These are phyloP conservation scores for Penicillium angulare DNA, from an alignment of 495 filamentous ascomycete species.

Conservation along the genomic window DNA sequence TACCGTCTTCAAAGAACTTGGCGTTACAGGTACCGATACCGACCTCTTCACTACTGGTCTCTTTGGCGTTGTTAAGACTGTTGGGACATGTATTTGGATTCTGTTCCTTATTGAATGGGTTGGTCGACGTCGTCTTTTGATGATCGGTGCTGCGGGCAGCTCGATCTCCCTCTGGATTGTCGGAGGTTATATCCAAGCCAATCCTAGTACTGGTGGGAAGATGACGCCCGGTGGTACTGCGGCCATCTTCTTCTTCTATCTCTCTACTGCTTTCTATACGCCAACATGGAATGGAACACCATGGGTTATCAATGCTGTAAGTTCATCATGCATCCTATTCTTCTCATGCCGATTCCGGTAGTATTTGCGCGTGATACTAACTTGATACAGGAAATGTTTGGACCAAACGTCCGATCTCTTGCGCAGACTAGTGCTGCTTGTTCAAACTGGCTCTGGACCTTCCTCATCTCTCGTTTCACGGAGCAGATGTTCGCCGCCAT, in stretches of 20 bases:
- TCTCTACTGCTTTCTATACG: conserved; percentile 78
- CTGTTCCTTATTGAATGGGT: conserved; percentile 69
- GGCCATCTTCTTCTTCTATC: conserved; percentile 76
- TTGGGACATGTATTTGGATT: conserved; percentile 61
- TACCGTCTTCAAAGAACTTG: conserved; percentile 58
- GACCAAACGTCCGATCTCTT: conserved; percentile 59
- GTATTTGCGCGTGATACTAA: no score
- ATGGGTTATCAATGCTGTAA: conserved; percentile 58
- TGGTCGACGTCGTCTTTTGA: conserved; percentile 64
- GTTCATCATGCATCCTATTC: neutral
- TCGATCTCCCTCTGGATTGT: conserved; percentile 74
- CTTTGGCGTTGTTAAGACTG: conserved; percentile 55
- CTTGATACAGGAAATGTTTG: conserved; percentile 56
- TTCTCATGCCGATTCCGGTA: neutral
- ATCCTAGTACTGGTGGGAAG: conserved; percentile 29
- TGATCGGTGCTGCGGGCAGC: conserved; percentile 69
- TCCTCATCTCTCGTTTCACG: conserved; percentile 67
- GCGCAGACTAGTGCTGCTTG: conserved; percentile 64
- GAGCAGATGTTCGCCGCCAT: conserved; percentile 70
- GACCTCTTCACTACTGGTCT: conserved; percentile 53
- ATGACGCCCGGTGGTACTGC: conserved; percentile 59
- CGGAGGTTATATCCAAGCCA: conserved; percentile 63
- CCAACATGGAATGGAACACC: conserved; percentile 73
- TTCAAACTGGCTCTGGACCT: conserved; percentile 75
- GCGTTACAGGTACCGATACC: conserved; percentile 49